A percentile compares a stretch with the other conserved stretches of the same genome.
Conservation (phyloP, 2,329 filamentous ascomycete genomes). For the Hypoxylon sp. region DNA sequence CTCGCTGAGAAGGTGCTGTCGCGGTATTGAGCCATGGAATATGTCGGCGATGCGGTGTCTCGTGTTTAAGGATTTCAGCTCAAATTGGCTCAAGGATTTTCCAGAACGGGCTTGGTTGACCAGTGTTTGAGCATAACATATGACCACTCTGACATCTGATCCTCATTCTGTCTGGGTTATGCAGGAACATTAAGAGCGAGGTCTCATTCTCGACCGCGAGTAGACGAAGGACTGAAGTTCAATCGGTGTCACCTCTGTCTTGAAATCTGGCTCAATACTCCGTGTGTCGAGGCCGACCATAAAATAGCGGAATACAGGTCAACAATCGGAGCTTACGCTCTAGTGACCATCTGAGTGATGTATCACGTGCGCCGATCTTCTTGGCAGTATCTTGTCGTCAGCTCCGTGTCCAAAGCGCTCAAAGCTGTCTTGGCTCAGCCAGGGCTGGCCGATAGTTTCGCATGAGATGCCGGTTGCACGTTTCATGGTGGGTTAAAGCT, state of each 20-base stretch:
- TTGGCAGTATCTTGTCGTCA: conserved; percentile 26
- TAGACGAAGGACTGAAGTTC: neutral
- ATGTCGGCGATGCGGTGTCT: conserved; percentile 25
- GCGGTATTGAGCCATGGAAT: conserved; percentile 4
- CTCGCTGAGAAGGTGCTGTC: conserved; percentile 3
- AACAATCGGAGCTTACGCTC: conserved; percentile 34
- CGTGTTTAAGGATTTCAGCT: conserved; percentile 5
- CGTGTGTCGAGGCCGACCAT: conserved; percentile 5
- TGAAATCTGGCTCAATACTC: conserved; percentile 6
- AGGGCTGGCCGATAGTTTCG: conserved; percentile 27
- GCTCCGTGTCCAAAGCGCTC: conserved; percentile 31
- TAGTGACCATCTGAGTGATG: conserved; percentile 19
- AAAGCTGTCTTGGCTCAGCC: conserved; percentile 33
- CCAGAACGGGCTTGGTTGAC: neutral
- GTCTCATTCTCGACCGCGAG: neutral
- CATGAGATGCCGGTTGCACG: conserved; percentile 29
- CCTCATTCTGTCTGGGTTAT: neutral
- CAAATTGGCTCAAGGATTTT: neutral
- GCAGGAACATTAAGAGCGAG: neutral
- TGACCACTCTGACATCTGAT: conserved; percentile 3
- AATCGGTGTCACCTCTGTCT: neutral
- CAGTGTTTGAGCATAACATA: neutral
- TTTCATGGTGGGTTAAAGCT: conserved; percentile 37
- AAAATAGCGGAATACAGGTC: neutral
- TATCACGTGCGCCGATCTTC: conserved; percentile 37